Evolutionary conservation across 2,329 filamentous ascomycete species (phyloP).

Genomic region (Ceratocystis harringtonii): DNA sequence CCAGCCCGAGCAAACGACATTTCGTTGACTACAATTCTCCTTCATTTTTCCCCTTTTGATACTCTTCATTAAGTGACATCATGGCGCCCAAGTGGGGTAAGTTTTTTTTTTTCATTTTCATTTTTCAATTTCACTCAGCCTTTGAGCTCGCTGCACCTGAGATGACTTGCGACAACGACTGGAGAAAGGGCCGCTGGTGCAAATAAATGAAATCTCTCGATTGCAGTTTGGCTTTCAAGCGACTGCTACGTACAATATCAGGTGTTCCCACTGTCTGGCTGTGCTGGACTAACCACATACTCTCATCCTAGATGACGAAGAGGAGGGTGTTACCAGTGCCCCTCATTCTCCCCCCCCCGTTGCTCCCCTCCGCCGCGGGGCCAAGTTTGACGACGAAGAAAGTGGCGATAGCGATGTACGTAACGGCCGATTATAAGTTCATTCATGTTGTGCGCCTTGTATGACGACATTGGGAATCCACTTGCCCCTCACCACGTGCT

Average conservation of each 20-base stretch:
- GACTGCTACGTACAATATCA: not conserved
- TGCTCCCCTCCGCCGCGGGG: constrained; percentile 29
- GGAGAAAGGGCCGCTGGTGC: not conserved
- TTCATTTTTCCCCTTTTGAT: not conserved
- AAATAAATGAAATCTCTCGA: not conserved
- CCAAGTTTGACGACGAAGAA: constrained; percentile 83
- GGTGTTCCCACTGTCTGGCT: not conserved
- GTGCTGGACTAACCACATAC: not conserved
- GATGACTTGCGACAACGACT: constrained; percentile 7
- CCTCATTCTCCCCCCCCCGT: constrained; percentile 25
- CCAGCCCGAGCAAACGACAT: not conserved
- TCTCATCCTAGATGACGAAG: constrained; percentile 27
- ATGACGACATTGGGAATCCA: not conserved
- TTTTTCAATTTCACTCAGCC: not conserved
- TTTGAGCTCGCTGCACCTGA: constrained; percentile 8
- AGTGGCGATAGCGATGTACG: constrained; percentile 63
- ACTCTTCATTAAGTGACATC: constrained; percentile 22
- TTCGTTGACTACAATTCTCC: not conserved
- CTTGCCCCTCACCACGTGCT: not conserved
- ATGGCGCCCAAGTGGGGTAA: constrained; percentile 33
- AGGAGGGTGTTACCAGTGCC: constrained; percentile 26
- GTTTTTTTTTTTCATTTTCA: constrained; percentile 18
- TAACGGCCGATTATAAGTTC: constrained; percentile 15
- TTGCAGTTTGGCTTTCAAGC: not conserved
- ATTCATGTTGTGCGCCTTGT: not conserved